Conservation (phyloP, 768 basidiomycete species). For the Strobilomyces confusus region DNA sequence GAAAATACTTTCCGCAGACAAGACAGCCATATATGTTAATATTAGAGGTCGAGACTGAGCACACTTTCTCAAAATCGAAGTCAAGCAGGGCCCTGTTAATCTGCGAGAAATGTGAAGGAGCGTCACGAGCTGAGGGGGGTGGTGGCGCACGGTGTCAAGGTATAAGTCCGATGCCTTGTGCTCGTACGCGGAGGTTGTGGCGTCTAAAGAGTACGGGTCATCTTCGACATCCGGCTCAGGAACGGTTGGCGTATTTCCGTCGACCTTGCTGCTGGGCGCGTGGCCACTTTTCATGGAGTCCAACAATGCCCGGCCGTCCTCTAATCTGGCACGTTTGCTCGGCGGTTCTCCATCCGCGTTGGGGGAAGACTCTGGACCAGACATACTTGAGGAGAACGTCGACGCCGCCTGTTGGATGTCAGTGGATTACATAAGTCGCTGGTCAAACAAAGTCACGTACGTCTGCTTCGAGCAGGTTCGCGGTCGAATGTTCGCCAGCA, state of each 20-base stretch:
- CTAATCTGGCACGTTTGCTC: constrained; percentile 28
- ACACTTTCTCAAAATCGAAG: constrained; percentile 99
- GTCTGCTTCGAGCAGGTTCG: neutral
- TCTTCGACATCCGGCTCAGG: constrained; percentile 22
- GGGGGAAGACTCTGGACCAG: constrained; percentile 6
- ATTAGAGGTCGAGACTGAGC: constrained; percentile 93
- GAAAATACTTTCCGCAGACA: constrained; percentile 98
- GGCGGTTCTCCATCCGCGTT: constrained; percentile 24
- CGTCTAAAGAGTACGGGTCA: constrained; percentile 27
- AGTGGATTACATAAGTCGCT: constrained; percentile 21
- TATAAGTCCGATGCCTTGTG: constrained; percentile 77
- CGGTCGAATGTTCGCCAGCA: constrained; percentile 20
- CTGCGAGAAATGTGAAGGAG: constrained; percentile 41
- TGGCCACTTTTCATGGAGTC: constrained; percentile 28
- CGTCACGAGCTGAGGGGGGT: constrained; percentile 11
- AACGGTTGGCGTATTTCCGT: constrained; percentile 29
- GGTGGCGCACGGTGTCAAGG: constrained; percentile 77
- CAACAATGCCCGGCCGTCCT: constrained; percentile 4
- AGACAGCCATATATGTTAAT: constrained; percentile 98
- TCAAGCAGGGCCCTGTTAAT: constrained; percentile 88
- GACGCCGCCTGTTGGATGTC: neutral
- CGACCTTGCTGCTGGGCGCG: constrained; percentile 15
- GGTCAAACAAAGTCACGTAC: neutral
- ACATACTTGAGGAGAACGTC: constrained; percentile 12
- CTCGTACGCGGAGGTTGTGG: constrained; percentile 22